Evolutionary conservation across 495 filamentous ascomycete species (phyloP).

Genomic region (Tuber borchii): DNA sequence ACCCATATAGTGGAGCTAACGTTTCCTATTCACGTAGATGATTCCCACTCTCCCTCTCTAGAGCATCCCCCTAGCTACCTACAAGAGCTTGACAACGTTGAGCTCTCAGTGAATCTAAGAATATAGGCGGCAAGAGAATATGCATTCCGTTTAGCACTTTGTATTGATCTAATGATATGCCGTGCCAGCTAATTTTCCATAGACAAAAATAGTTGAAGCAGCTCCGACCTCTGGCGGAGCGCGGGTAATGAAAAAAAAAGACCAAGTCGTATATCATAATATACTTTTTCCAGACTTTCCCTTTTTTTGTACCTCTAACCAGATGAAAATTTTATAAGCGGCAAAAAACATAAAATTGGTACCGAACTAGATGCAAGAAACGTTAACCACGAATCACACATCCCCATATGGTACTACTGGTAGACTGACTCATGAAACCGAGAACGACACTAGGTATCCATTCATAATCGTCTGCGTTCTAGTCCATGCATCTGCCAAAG

Average conservation of each 20-base stretch:
- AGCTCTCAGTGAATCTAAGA: background rate
- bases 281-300: background rate
- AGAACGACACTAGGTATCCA: background rate
- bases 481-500: background rate
- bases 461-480: background rate
- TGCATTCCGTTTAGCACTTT: background rate
- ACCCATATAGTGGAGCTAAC: background rate
- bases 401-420: background rate
- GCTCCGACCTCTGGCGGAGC: background rate
- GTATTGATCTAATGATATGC: background rate
- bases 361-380: background rate
- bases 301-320: background rate
- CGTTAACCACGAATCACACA: background rate
- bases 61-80: background rate
- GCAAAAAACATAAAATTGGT: background rate
- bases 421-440: background rate
- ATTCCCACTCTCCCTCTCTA: background rate
- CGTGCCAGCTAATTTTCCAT: background rate
- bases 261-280: background rate
- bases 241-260: background rate
- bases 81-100: background rate
- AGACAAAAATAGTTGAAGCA: background rate
- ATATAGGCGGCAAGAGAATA: background rate
- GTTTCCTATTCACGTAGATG: background rate
- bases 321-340: background rate